These are phyloP conservation scores for Neurospora sp. DNA, from an alignment of 495 filamentous ascomycete species.

Conservation along the genomic window DNA sequence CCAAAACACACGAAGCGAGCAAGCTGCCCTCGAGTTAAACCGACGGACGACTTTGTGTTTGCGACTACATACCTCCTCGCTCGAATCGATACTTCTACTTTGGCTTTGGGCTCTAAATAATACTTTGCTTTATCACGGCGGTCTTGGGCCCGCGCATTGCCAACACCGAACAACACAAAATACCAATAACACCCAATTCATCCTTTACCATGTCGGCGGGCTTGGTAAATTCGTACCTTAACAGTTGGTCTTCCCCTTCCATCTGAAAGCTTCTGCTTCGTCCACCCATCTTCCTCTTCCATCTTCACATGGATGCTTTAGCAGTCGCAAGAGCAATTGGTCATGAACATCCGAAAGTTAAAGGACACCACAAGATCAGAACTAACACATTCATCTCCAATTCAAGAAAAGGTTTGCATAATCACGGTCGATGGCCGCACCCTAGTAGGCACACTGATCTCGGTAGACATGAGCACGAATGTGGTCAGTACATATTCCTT, in stretches of 20 bases:
- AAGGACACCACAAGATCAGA: not conserved
- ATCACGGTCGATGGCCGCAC: conserved; percentile 89
- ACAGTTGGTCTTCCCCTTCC: conserved; percentile 1
- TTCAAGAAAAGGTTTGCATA: conserved; percentile 83
- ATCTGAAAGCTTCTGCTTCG: no score
- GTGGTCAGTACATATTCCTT: conserved; percentile 38
- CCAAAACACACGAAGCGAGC: not conserved
- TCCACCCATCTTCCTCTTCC: no score
- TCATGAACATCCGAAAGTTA: not conserved
- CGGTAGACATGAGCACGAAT: conserved; percentile 89
- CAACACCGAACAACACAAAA: not conserved
- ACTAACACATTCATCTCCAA: conserved; percentile 10
- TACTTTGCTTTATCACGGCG: not conserved
- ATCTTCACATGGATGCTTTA: not conserved
- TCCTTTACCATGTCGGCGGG: conserved; percentile 4
- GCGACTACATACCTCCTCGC: not conserved
- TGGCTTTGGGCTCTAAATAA: not conserved
- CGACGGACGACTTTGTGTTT: not conserved
- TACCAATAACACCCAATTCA: not conserved
- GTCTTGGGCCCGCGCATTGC: not conserved
- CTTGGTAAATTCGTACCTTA: conserved; percentile 4
- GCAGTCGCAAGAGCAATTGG: not conserved
- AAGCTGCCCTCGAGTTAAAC: not conserved
- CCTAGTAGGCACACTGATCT: conserved; percentile 70
- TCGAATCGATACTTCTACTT: not conserved